These are phyloP conservation scores for Leucocoprinus sp. DNA, from an alignment of 768 basidiomycete species.

Conservation along the genomic window DNA sequence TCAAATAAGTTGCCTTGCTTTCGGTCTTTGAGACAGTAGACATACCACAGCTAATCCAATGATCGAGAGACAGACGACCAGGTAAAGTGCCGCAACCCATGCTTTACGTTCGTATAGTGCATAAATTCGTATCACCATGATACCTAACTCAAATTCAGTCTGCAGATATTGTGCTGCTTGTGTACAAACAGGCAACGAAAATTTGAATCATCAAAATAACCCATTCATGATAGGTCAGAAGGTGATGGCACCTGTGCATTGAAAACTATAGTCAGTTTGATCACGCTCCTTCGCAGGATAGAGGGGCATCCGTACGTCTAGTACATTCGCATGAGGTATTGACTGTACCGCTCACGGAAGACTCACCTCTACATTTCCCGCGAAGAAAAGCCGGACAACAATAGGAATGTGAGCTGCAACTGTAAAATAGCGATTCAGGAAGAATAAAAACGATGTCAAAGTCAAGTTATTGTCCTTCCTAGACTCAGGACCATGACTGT, in stretches of 20 bases:
- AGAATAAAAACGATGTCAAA: conserved; percentile 31
- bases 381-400: conserved; percentile 27
- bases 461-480: conserved; percentile 16
- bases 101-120: conserved; percentile 28
- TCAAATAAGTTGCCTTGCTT: neutral
- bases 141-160: conserved; percentile 17
- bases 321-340: neutral
- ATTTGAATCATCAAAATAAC: conserved; percentile 28
- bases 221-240: conserved; percentile 23
- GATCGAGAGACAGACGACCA: conserved; percentile 17
- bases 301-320: neutral
- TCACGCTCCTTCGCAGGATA: neutral
- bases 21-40: neutral
- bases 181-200: conserved; percentile 27
- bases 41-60: conserved; percentile 20
- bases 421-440: conserved; percentile 34
- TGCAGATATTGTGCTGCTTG: neutral
- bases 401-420: conserved; percentile 31
- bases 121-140: conserved; percentile 32
- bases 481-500: neutral
- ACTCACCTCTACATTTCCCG: conserved; percentile 18
- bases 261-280: neutral
- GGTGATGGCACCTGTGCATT: conserved; percentile 20
- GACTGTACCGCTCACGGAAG: neutral
- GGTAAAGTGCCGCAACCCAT: conserved; percentile 20